Evolutionary conservation across 2,329 filamentous ascomycete species (phyloP).

Genomic region (Xylariaceae sp.): DNA sequence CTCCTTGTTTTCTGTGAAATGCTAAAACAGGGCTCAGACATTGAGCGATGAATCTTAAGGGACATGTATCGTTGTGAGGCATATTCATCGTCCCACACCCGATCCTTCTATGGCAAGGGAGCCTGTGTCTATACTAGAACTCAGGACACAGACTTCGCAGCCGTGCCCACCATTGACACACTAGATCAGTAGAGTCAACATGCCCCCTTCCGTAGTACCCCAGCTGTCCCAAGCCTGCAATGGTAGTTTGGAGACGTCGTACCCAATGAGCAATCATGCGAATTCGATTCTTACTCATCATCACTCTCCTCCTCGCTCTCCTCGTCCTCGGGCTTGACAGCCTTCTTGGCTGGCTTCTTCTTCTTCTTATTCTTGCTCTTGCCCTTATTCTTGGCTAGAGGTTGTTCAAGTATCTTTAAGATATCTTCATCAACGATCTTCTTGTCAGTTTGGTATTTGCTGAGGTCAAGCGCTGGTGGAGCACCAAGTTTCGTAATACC

Average conservation of each 20-base stretch:
- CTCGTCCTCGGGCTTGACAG: conserved; percentile 46
- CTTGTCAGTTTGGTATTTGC: conserved; percentile 92
- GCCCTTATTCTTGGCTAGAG: conserved; percentile 84
- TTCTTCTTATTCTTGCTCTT: conserved; percentile 93
- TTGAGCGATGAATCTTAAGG: conserved; percentile 12
- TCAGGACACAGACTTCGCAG: conserved; percentile 9
- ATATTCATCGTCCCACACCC: conserved; percentile 17
- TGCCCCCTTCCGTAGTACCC: conserved; percentile 3
- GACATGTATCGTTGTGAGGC: conserved; percentile 9
- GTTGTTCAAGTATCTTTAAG: conserved; percentile 91
- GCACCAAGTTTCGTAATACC: conserved; percentile 86
- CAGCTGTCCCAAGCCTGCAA: conserved; percentile 16
- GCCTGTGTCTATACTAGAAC: conserved; percentile 8
- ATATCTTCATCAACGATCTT: conserved; percentile 97
- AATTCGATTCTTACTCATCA: conserved; percentile 33
- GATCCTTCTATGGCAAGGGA: conserved; percentile 15
- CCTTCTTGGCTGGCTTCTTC: conserved; percentile 69
- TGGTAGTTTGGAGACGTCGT: neutral
- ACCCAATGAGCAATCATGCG: neutral
- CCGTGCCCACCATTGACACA: conserved; percentile 13
- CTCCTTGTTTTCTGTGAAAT: conserved; percentile 20
- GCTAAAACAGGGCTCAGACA: conserved; percentile 23
- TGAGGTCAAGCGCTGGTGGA: conserved; percentile 76
- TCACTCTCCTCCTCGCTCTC: conserved; percentile 34
- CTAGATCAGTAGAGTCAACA: conserved; percentile 8